Percentiles rank a stretch among this genome's conserved stretches.
Conservation (phyloP, 495 filamentous ascomycete genomes). For the Penicillium herquei region DNA sequence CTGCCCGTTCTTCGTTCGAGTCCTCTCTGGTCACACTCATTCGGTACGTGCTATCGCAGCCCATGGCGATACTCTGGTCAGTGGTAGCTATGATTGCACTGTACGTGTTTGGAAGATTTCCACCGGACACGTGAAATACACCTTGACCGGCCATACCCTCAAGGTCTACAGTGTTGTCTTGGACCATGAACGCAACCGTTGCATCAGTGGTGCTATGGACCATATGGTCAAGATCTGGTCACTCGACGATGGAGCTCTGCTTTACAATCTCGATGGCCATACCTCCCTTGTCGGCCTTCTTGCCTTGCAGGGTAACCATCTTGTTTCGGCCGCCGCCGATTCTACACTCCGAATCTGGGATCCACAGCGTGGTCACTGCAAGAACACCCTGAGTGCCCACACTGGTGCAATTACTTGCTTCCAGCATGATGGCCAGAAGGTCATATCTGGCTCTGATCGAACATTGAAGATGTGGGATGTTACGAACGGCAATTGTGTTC, state of each 20-base stretch:
- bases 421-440: constrained; percentile 95
- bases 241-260: constrained; percentile 77
- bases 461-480: constrained; percentile 99
- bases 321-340: constrained; percentile 94
- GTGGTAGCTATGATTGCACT: constrained; percentile 94
- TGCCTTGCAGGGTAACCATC: constrained; percentile 78
- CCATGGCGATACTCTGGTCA: constrained; percentile 94
- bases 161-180: constrained; percentile 98
- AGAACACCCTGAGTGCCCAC: constrained; percentile 83
- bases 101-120: constrained; percentile 98
- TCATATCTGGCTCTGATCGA: constrained; percentile 92
- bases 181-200: constrained; percentile 87
- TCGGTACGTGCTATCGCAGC: constrained; percentile 98
- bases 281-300: constrained; percentile 90
- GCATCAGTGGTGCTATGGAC: constrained; percentile 98
- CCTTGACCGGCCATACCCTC: constrained; percentile 81
- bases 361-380: constrained; percentile 88
- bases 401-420: constrained; percentile 99
- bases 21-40: constrained; percentile 81
- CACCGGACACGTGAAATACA: constrained; percentile 84
- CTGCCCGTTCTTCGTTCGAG: constrained; percentile 91
- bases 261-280: constrained; percentile 93
- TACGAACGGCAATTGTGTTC: constrained; percentile 83
- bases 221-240: constrained; percentile 98
- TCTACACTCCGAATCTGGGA: constrained; percentile 97